phyloP scores from a whole-genome alignment of 2,329 filamentous ascomycete genomes.

The Penicillium crustosum region DNA sequence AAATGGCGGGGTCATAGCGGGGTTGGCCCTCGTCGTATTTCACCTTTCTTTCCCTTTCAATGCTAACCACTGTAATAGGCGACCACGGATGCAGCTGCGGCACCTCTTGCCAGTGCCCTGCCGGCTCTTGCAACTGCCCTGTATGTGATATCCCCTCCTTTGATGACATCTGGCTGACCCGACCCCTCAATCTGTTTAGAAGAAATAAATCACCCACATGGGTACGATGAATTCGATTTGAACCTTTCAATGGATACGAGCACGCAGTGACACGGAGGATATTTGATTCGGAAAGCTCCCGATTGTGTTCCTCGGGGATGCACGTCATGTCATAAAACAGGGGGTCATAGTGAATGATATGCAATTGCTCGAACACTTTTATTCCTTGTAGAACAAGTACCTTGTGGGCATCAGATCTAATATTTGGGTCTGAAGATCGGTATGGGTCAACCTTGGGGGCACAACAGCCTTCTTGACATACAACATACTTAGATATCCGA shows the following conservation, averaged over 20 bases:
- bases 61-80: conserved; percentile 22
- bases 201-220: conserved; percentile 24
- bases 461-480: conserved; percentile 2
- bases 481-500: neutral
- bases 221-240: neutral
- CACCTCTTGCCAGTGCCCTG: conserved; percentile 43
- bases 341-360: conserved; percentile 10
- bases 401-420: conserved; percentile 24
- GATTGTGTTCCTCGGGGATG: neutral
- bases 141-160: conserved; percentile 28
- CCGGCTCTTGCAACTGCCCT: conserved; percentile 43
- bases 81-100: conserved; percentile 45
- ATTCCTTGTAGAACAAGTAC: conserved; percentile 21
- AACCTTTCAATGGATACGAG: neutral
- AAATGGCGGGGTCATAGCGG: conserved; percentile 27
- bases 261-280: conserved; percentile 4
- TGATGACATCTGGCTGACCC: conserved; percentile 9
- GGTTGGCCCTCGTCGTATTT: conserved; percentile 6
- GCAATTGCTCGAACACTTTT: conserved; percentile 18
- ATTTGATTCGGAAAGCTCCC: neutral
- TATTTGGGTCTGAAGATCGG: conserved; percentile 13
- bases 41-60: neutral
- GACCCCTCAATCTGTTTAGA: neutral
- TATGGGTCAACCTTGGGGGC: conserved; percentile 9
- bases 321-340: conserved; percentile 3